Evolutionary conservation across 1,139 yeast genomes (phyloP).

Genomic region (Pichia inconspicua): DNA sequence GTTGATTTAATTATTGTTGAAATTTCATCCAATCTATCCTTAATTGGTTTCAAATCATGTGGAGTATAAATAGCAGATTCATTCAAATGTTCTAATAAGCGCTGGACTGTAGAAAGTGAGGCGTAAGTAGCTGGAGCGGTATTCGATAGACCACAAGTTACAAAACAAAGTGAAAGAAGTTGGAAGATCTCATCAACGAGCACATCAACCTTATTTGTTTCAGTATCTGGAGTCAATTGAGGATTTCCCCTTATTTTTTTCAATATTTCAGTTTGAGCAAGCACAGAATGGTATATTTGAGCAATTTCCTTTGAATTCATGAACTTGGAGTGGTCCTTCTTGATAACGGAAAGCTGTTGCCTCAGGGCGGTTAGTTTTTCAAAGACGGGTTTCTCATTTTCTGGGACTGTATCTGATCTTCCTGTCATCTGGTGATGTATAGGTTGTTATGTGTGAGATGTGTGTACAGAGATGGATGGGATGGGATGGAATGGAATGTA

Average conservation of each 20-base stretch:
- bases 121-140: slow-evolving; percentile 93
- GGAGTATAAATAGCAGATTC: slow-evolving; percentile 77
- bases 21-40: slow-evolving; percentile 62
- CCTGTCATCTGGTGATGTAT: slow-evolving; percentile 1
- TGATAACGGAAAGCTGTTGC: slow-evolving; percentile 44
- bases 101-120: slow-evolving; percentile 74
- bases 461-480: neutral
- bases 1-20: slow-evolving; percentile 43
- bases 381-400: slow-evolving; percentile 44
- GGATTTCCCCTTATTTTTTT: slow-evolving; percentile 26
- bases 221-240: neutral
- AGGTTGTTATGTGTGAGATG: neutral
- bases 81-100: slow-evolving; percentile 70
- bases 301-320: slow-evolving; percentile 59
- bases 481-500: neutral
- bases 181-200: slow-evolving; percentile 87
- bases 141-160: slow-evolving; percentile 84
- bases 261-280: slow-evolving; percentile 25
- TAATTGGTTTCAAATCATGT: slow-evolving; percentile 73
- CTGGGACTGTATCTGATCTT: slow-evolving; percentile 33
- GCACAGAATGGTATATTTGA: slow-evolving; percentile 34
- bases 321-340: slow-evolving; percentile 56
- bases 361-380: slow-evolving; percentile 43
- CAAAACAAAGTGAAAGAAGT: slow-evolving; percentile 71
- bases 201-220: slow-evolving; percentile 44